phyloP scores from a whole-genome alignment of 2,329 filamentous ascomycete genomes.

The Trichoderma gracile region DNA sequence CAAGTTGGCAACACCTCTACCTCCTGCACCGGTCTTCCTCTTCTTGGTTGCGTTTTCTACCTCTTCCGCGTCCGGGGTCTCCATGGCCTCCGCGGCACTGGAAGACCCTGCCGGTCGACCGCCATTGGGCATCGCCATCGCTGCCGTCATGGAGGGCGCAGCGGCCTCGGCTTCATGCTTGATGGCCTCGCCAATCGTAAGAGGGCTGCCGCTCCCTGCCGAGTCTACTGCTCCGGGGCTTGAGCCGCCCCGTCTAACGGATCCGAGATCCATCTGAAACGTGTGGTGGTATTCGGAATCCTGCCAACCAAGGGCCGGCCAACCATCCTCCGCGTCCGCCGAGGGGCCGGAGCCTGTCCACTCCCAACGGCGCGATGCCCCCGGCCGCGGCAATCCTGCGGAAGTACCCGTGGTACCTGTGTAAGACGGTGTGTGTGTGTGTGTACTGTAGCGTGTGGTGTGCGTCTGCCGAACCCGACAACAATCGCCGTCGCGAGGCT shows the following conservation, averaged over 20 bases:
- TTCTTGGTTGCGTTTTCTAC: conserved; percentile 36
- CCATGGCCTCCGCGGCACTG: conserved; percentile 10
- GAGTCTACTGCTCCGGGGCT: conserved; percentile 24
- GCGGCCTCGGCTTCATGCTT: conserved; percentile 13
- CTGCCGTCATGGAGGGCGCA: not conserved
- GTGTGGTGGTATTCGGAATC: conserved; percentile 14
- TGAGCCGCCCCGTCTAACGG: conserved; percentile 14
- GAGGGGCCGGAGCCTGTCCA: conserved; percentile 9
- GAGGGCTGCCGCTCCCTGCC: conserved; percentile 2
- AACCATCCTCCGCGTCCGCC: conserved; percentile 14
- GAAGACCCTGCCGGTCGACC: not conserved
- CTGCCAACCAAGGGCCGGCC: conserved; percentile 9
- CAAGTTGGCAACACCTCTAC: conserved; percentile 60
- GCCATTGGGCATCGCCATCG: conserved; percentile 14
- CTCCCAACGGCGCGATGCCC: not conserved
- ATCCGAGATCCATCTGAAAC: conserved; percentile 19
- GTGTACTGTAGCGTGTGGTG: not conserved
- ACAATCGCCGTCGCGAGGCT: conserved; percentile 1
- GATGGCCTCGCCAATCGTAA: not conserved
- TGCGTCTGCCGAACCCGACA: not conserved
- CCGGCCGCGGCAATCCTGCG: not conserved
- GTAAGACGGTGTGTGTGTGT: not conserved
- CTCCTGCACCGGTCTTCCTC: conserved; percentile 48
- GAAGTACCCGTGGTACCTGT: not conserved
- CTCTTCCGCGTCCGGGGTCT: conserved; percentile 14